Percentiles rank a stretch among this genome's conserved stretches.
These are phyloP conservation scores for Debaryomyces udenii DNA, from an alignment of 1,139 yeast genomes.

Conservation along the genomic window DNA sequence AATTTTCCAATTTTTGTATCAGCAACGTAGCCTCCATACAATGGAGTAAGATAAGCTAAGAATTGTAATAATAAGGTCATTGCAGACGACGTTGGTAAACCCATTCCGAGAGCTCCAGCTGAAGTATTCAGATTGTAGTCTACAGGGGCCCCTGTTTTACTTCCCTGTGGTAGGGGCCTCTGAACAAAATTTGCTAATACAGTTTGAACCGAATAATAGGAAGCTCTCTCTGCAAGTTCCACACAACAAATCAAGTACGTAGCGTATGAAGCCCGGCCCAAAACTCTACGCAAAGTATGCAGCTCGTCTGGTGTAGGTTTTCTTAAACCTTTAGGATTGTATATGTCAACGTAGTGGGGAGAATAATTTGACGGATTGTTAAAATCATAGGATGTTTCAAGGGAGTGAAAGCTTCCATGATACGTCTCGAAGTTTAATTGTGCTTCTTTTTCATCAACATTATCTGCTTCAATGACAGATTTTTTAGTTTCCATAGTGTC, in stretches of 20 bases:
- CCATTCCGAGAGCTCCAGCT: constrained; percentile 47
- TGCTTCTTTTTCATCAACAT: neutral
- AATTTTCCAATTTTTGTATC: constrained; percentile 40
- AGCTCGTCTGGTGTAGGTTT: constrained; percentile 46
- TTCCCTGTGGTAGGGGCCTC: constrained; percentile 53
- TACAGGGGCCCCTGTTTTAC: constrained; percentile 48
- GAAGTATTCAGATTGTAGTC: constrained; percentile 27
- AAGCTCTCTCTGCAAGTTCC: constrained; percentile 50
- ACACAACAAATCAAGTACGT: constrained; percentile 41
- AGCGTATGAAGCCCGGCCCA: constrained; percentile 30
- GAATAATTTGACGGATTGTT: constrained; percentile 23
- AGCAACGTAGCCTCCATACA: constrained; percentile 46
- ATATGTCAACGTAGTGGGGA: constrained; percentile 29
- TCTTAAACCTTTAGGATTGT: constrained; percentile 36
- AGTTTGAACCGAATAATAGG: constrained; percentile 46
- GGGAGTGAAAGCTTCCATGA: neutral
- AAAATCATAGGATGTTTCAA: neutral
- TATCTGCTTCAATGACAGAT: neutral
- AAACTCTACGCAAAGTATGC: constrained; percentile 41
- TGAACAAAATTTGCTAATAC: constrained; percentile 47
- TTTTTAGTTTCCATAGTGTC: neutral
- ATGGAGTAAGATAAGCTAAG: constrained; percentile 45
- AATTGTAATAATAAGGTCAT: constrained; percentile 40
- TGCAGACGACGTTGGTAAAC: constrained; percentile 42
- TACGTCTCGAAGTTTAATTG: neutral